These are phyloP conservation scores for Gamarada debralockiae DNA, from an alignment of 495 filamentous ascomycete genomes.

Conservation along the genomic window DNA sequence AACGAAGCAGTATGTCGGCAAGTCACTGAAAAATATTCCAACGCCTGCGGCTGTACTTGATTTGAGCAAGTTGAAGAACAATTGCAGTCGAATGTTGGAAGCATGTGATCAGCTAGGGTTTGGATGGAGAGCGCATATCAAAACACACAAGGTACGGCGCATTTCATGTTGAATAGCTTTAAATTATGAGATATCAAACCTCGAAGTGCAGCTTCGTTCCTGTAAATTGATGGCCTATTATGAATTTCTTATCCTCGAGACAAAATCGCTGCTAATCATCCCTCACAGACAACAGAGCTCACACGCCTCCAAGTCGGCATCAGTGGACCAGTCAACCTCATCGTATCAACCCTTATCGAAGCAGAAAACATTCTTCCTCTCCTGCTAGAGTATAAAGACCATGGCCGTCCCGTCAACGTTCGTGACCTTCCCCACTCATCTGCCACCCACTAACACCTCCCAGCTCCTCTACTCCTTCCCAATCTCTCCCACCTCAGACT, in stretches of 20 bases:
- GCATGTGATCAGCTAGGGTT: conserved; percentile 55
- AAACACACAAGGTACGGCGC: conserved; percentile 76
- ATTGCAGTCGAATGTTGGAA: conserved; percentile 72
- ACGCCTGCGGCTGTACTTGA: conserved; percentile 71
- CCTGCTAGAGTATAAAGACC: conserved; percentile 50
- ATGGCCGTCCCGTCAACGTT: conserved; percentile 54
- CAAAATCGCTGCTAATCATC: background rate
- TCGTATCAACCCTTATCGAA: conserved; percentile 77
- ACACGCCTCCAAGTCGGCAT: conserved; percentile 69
- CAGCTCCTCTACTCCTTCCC: conserved; percentile 77
- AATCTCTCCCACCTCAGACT: conserved; percentile 44
- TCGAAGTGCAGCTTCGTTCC: too few relatives aligned
- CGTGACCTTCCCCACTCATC: background rate
- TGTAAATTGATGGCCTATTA: background rate
- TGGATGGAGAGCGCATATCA: conserved; percentile 77
- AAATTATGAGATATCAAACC: too few relatives aligned
- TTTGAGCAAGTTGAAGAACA: conserved; percentile 57
- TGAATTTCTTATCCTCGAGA: background rate
- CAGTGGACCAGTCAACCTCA: conserved; percentile 53
- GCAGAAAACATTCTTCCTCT: conserved; percentile 65
- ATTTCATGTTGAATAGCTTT: too few relatives aligned
- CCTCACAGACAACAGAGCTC: conserved; percentile 61
- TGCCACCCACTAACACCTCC: conserved; percentile 3
- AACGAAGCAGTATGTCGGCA: conserved; percentile 52
- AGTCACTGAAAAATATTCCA: conserved; percentile 54